Percentiles rank a stretch among this genome's conserved stretches.
phyloP scores from a whole-genome alignment of 129 eudicot species.

The Flaveria linearis region DNA sequence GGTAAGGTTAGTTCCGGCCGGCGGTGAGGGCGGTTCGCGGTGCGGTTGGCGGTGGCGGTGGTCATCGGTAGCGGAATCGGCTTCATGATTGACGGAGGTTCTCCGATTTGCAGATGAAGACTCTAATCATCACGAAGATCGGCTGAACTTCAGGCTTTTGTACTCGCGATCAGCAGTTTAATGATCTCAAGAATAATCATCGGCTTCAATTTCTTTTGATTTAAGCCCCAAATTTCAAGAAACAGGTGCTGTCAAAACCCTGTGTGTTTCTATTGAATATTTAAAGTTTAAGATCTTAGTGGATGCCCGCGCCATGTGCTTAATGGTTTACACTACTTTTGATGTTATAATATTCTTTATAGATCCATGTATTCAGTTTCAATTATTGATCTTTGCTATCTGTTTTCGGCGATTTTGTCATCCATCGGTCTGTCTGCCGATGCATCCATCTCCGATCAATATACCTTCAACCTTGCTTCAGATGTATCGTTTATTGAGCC shows the following conservation, averaged over 20 bases:
- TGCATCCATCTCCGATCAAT: too few species aligned
- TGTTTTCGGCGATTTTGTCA: conserved; percentile 34
- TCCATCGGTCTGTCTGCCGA: too few species aligned
- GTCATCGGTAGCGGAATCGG: too few species aligned
- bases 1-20: too few species aligned
- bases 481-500: too few species aligned
- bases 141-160: conserved; percentile 24
- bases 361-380: conserved; percentile 33
- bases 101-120: neutral
- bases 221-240: conserved; percentile 27
- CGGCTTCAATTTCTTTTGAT: conserved; percentile 29
- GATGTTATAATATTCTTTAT: conserved; percentile 16
- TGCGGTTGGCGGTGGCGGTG: too few species aligned
- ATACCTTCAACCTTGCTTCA: too few species aligned
- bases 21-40: too few species aligned
- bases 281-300: conserved; percentile 32
- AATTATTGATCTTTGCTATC: conserved; percentile 20
- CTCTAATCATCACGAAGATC: conserved; percentile 20
- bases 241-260: conserved; percentile 37
- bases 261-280: neutral
- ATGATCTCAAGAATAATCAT: conserved; percentile 24
- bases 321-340: conserved; percentile 25
- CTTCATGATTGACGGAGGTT: too few species aligned
- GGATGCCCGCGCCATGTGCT: conserved; percentile 32
- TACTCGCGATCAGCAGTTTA: neutral